A percentile compares a stretch with the other conserved stretches of the same genome.
Evolutionary conservation across 306 rosid genomes (phyloP).

Genomic region (Canavalia gladiata): DNA sequence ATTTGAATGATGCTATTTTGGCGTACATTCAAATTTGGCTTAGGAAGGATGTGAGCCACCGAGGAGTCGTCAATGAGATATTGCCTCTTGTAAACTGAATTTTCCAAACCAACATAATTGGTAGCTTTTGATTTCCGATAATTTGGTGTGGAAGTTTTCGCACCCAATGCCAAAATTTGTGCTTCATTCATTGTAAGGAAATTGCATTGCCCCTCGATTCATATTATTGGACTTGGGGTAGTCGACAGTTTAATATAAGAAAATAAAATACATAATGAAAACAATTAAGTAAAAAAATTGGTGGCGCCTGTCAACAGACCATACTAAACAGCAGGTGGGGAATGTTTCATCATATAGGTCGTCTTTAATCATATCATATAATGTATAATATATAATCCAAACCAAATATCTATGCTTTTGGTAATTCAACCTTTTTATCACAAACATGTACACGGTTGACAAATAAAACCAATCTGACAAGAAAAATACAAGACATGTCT

Average conservation of each 20-base stretch:
- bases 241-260: too few species aligned
- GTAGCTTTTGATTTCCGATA: neutral
- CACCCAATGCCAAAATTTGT: too few species aligned
- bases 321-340: neutral
- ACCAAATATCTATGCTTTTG: slow-evolving; percentile 44
- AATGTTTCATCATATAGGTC: neutral
- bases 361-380: slow-evolving; percentile 9
- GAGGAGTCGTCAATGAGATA: neutral
- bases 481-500: slow-evolving; percentile 43
- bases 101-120: neutral
- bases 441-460: slow-evolving; percentile 54
- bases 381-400: slow-evolving; percentile 19
- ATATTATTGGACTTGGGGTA: neutral
- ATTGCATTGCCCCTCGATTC: neutral
- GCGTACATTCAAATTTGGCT: too few species aligned
- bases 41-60: too few species aligned
- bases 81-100: neutral
- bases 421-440: slow-evolving; percentile 38
- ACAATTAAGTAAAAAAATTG: too few species aligned
- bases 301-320: neutral
- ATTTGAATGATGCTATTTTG: too few species aligned
- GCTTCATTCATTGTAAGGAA: too few species aligned
- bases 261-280: too few species aligned
- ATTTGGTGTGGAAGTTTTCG: neutral
- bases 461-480: slow-evolving; percentile 40